Conservation (phyloP, 306 rosid species). For the Medicago ruthenica region DNA sequence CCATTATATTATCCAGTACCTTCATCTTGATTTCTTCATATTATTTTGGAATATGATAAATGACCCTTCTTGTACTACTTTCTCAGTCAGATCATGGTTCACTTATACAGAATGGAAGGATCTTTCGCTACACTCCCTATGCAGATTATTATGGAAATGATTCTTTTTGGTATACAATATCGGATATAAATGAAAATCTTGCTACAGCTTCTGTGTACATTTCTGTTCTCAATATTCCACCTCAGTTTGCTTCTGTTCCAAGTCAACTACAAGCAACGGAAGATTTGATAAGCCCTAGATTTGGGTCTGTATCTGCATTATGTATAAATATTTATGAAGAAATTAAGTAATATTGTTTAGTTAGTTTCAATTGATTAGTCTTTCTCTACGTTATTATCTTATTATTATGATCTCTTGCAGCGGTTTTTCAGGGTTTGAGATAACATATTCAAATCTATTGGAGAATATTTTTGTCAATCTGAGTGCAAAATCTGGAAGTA, state of each 20-base stretch:
- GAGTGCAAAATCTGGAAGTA: slow-evolving; percentile 63
- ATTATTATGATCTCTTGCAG: slow-evolving; percentile 52
- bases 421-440: slow-evolving; percentile 75
- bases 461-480: slow-evolving; percentile 74
- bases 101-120: slow-evolving; percentile 65
- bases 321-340: slow-evolving; percentile 9
- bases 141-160: slow-evolving; percentile 76
- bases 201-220: slow-evolving; percentile 70
- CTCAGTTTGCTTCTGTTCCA: slow-evolving; percentile 78
- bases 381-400: slow-evolving; percentile 9
- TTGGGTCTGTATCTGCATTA: slow-evolving; percentile 57
- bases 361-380: background rate
- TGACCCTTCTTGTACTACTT: slow-evolving; percentile 31
- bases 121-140: slow-evolving; percentile 74
- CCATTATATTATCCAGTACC: no score
- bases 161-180: slow-evolving; percentile 70
- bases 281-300: slow-evolving; percentile 74
- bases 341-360: slow-evolving; percentile 4
- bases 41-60: background rate
- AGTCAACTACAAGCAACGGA: slow-evolving; percentile 79
- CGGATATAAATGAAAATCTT: slow-evolving; percentile 81
- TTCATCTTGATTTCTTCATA: no score
- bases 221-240: slow-evolving; percentile 76
- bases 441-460: slow-evolving; percentile 71
- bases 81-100: slow-evolving; percentile 81